These are phyloP conservation scores for Candida nitratophila DNA, from an alignment of 805 yeast genomes.

Conservation along the genomic window DNA sequence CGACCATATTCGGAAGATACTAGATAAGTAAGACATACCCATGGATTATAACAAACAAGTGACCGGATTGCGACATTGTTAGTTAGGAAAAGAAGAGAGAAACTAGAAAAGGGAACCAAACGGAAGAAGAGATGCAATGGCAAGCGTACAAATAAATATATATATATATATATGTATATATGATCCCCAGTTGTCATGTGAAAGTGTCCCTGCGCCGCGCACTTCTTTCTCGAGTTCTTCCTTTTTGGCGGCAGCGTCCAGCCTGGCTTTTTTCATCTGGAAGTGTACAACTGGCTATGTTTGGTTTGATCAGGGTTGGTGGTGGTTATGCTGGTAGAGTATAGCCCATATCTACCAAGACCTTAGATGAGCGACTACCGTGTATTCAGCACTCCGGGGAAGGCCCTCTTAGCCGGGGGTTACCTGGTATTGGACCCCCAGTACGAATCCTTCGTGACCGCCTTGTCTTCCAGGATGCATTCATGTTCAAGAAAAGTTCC, in stretches of 20 bases:
- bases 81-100: not conserved
- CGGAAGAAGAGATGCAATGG: not conserved
- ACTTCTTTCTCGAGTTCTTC: too few relatives aligned
- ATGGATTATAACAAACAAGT: conserved; percentile 67
- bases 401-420: conserved; percentile 92
- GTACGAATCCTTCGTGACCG: conserved; percentile 75
- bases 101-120: not conserved
- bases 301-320: too few relatives aligned
- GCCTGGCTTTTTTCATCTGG: too few relatives aligned
- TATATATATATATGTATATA: too few relatives aligned
- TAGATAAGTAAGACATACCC: conserved; percentile 40
- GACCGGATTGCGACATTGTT: conserved; percentile 19
- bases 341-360: too few relatives aligned
- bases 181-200: too few relatives aligned
- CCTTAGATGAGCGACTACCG: conserved; percentile 10
- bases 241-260: too few relatives aligned
- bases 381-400: conserved; percentile 91
- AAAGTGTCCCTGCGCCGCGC: too few relatives aligned
- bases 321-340: too few relatives aligned
- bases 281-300: too few relatives aligned
- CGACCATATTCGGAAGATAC: not conserved
- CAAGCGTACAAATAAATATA: too few relatives aligned
- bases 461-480: conserved; percentile 86
- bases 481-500: conserved; percentile 29
- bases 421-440: conserved; percentile 79